Percentiles rank a stretch among this genome's conserved stretches.
Evolutionary conservation across 768 basidiomycete species (phyloP).

Genomic region (Russula ochroleuca): DNA sequence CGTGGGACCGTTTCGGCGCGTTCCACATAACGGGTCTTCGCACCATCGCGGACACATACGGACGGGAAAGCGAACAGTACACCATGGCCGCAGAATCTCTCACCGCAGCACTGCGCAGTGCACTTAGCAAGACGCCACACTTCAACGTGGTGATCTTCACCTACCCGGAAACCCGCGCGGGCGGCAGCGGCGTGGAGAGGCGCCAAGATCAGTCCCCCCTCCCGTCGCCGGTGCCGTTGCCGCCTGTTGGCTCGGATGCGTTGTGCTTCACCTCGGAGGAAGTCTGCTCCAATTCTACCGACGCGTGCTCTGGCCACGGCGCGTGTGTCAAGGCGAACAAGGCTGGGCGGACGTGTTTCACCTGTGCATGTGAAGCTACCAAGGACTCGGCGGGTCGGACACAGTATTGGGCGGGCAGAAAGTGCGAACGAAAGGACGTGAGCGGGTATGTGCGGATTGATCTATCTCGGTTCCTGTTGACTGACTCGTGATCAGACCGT

Average conservation of each 20-base stretch:
- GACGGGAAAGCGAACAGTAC: conserved; percentile 54
- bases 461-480: background rate
- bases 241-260: conserved; percentile 55
- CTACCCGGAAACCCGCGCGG: conserved; percentile 34
- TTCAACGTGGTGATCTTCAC: conserved; percentile 53
- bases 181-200: conserved; percentile 29
- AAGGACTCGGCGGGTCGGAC: conserved; percentile 52
- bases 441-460: conserved; percentile 59
- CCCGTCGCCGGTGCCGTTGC: conserved; percentile 44
- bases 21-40: conserved; percentile 53
- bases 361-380: conserved; percentile 46
- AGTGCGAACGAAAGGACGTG: conserved; percentile 74
- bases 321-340: conserved; percentile 57
- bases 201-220: conserved; percentile 41
- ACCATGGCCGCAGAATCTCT: conserved; percentile 41
- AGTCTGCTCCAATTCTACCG: conserved; percentile 58
- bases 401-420: conserved; percentile 68
- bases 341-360: conserved; percentile 51
- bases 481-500: conserved; percentile 47
- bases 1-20: conserved; percentile 54
- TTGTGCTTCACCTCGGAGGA: conserved; percentile 57
- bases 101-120: conserved; percentile 45
- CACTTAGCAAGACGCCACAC: conserved; percentile 38
- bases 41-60: conserved; percentile 45
- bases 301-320: conserved; percentile 65